phyloP scores from a whole-genome alignment of 305 asterid genomes.

The Rubia tinctorum region DNA sequence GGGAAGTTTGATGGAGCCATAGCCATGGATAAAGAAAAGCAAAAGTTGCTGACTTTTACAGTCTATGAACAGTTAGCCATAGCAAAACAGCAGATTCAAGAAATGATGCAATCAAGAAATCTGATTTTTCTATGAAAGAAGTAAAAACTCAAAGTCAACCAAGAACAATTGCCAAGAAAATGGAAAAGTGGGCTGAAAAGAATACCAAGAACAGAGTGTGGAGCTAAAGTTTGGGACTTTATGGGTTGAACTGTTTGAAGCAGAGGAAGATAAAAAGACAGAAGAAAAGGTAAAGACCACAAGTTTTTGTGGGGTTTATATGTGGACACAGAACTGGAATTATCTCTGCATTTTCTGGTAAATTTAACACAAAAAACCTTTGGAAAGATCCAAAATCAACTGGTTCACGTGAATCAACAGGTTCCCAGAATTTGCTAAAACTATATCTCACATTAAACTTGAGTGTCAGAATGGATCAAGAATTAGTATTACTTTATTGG shows the following conservation, averaged over 20 bases:
- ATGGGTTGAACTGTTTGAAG: constrained; percentile 16
- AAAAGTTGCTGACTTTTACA: not conserved
- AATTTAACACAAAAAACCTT: not conserved
- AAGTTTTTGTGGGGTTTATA: constrained; percentile 24
- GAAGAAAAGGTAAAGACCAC: constrained; percentile 30
- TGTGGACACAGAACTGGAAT: constrained; percentile 25
- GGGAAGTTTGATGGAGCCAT: constrained; percentile 62
- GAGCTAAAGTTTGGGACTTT: constrained; percentile 6
- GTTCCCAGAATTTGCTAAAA: not conserved
- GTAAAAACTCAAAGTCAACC: constrained; percentile 5
- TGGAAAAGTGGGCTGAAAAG: not conserved
- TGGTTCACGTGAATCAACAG: constrained; percentile 6
- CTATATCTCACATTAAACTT: constrained; percentile 5
- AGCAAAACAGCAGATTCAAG: not conserved
- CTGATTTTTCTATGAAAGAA: constrained; percentile 10
- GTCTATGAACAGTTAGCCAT: not conserved
- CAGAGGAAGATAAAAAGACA: constrained; percentile 16
- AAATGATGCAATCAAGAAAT: constrained; percentile 12
- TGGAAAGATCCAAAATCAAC: not conserved
- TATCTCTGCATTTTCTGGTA: constrained; percentile 5
- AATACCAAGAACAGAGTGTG: constrained; percentile 11
- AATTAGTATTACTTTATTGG: not conserved
- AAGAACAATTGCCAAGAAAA: constrained; percentile 5
- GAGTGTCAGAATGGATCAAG: not conserved
- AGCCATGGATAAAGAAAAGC: not conserved